phyloP scores from a whole-genome alignment of 2,329 filamentous ascomycete genomes.

The Monosporascus sp. region DNA sequence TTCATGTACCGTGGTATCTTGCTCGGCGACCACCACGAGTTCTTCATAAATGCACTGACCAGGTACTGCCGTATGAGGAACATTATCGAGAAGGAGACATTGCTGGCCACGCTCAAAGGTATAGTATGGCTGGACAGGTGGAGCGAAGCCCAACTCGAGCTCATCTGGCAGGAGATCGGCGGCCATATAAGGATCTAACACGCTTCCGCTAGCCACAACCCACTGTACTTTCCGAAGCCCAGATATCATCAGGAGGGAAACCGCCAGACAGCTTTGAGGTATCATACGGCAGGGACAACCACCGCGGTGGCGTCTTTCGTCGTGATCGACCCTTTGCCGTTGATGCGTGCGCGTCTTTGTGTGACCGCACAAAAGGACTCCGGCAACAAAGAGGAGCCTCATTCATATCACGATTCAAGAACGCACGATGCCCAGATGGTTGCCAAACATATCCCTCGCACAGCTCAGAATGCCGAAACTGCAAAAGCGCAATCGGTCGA shows the following conservation, averaged over 20 bases:
- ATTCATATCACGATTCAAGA: background rate
- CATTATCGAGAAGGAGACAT: slow-evolving; percentile 18
- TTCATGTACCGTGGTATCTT: slow-evolving; percentile 10
- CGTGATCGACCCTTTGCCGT: background rate
- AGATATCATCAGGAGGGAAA: background rate
- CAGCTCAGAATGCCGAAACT: background rate
- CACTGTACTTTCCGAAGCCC: background rate
- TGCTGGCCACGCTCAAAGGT: slow-evolving; percentile 18
- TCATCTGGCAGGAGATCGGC: slow-evolving; percentile 23
- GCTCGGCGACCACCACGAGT: slow-evolving; percentile 20
- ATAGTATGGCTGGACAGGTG: slow-evolving; percentile 26
- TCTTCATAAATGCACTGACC: slow-evolving; percentile 23
- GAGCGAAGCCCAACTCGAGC: slow-evolving; percentile 24
- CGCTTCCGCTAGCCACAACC: background rate
- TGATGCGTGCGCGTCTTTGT: background rate
- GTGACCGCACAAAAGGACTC: background rate
- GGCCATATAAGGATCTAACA: slow-evolving; percentile 12
- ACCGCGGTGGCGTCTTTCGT: no score
- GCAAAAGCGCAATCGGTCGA: background rate
- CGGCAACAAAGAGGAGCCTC: background rate
- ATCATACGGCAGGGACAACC: background rate
- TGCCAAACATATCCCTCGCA: background rate
- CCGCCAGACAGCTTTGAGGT: background rate
- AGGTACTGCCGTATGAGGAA: slow-evolving; percentile 21
- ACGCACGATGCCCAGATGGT: background rate